Percentiles rank a stretch among this genome's conserved stretches.
Evolutionary conservation across 75 land plant genomes (phyloP).

Genomic region (Pinus tabuliformis): DNA sequence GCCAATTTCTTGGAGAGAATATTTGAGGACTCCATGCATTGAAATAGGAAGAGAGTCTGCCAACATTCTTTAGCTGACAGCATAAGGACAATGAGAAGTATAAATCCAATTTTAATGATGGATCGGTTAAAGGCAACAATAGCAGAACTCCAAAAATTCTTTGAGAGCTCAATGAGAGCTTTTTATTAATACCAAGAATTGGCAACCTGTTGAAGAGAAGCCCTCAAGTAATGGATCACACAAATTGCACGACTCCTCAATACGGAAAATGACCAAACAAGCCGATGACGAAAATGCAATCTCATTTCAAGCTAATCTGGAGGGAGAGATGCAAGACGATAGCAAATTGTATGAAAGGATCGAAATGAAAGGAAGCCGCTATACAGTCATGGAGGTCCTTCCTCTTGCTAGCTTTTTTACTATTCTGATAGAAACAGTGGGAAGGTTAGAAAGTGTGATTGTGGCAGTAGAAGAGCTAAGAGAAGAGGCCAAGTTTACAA

Average conservation of each 20-base stretch:
- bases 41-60: neutral
- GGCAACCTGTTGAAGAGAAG: too few species aligned
- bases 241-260: neutral
- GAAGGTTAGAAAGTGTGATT: neutral
- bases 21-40: neutral
- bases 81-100: neutral
- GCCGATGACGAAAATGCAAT: neutral
- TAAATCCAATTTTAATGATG: too few species aligned
- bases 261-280: too few species aligned
- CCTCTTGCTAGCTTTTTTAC: neutral
- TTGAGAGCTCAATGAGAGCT: neutral
- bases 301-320: neutral
- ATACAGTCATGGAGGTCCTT: neutral
- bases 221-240: neutral
- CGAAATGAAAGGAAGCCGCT: too few species aligned
- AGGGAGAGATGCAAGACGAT: too few species aligned
- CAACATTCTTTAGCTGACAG: neutral
- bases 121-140: neutral
- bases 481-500: too few species aligned
- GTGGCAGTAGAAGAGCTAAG: too few species aligned
- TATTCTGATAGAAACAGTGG: neutral
- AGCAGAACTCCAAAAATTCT: neutral
- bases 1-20: neutral
- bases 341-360: neutral
- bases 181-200: too few species aligned